A percentile compares a stretch with the other conserved stretches of the same genome.
phyloP scores from a whole-genome alignment of 2,329 filamentous ascomycete species.

The Grosmannia penicillata region DNA sequence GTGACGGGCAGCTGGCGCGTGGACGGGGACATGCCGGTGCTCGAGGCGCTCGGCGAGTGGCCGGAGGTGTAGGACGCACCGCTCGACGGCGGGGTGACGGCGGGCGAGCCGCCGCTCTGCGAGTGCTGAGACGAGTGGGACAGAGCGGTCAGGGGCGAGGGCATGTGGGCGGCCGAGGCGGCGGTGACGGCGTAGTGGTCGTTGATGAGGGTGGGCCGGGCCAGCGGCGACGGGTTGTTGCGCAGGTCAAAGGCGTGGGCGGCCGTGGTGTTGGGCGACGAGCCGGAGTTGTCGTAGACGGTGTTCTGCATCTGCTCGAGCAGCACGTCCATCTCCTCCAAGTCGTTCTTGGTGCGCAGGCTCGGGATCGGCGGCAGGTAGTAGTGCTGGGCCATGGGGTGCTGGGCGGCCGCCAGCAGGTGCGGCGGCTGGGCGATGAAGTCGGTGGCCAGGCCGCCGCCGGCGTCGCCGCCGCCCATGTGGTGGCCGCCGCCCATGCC shows the following conservation, averaged over 20 bases:
- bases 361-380: conserved; percentile 78
- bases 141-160: conserved; percentile 43
- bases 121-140: conserved; percentile 34
- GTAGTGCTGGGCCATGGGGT: conserved; percentile 62
- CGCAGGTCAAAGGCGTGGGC: conserved; percentile 49
- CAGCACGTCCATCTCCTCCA: conserved; percentile 87
- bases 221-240: conserved; percentile 25
- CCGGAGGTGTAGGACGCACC: conserved; percentile 64
- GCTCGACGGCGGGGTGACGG: conserved; percentile 62
- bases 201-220: conserved; percentile 13
- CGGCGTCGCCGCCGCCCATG: conserved; percentile 28
- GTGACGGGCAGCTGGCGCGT: conserved; percentile 33
- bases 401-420: conserved; percentile 29
- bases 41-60: conserved; percentile 61
- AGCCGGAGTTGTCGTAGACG: conserved; percentile 82
- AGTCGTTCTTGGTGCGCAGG: conserved; percentile 81
- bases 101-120: conserved; percentile 46
- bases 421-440: conserved; percentile 42
- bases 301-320: conserved; percentile 93
- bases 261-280: conserved; percentile 66
- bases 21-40: conserved; percentile 52
- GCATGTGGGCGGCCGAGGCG: conserved; percentile 36
- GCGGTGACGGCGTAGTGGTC: conserved; percentile 16
- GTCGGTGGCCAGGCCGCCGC: conserved; percentile 34
- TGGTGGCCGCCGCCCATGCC: conserved; percentile 24